These are phyloP conservation scores for Trichoderma lentiforme DNA, from an alignment of 2,329 filamentous ascomycete genomes.

Conservation along the genomic window DNA sequence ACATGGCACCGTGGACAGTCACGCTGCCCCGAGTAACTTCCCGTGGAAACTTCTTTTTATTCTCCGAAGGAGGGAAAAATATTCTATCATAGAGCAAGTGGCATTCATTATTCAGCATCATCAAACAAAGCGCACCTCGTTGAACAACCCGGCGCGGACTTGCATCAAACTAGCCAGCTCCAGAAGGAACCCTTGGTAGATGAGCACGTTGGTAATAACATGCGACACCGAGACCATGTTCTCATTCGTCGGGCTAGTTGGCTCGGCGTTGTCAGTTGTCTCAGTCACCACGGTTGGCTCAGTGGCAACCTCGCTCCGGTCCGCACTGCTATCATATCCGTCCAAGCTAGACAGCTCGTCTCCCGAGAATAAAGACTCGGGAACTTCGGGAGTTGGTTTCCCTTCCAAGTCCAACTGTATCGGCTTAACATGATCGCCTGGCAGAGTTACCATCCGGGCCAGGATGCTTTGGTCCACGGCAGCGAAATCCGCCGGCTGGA, in stretches of 20 bases:
- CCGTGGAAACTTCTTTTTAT: neutral
- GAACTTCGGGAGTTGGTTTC: conserved; percentile 27
- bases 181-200: conserved; percentile 75
- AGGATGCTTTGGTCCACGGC: conserved; percentile 62
- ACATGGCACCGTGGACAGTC: neutral
- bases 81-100: neutral
- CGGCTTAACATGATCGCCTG: conserved; percentile 39
- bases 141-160: conserved; percentile 70
- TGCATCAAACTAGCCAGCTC: conserved; percentile 74
- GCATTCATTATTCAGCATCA: neutral
- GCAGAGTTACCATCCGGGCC: conserved; percentile 50
- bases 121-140: conserved; percentile 63
- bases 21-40: neutral
- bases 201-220: conserved; percentile 73
- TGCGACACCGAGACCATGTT: conserved; percentile 67
- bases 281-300: conserved; percentile 24
- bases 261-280: conserved; percentile 20
- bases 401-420: conserved; percentile 48
- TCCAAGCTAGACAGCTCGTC: conserved; percentile 18
- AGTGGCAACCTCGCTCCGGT: conserved; percentile 23
- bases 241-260: conserved; percentile 12
- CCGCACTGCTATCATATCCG: conserved; percentile 22
- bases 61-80: neutral
- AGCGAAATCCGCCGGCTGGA: conserved; percentile 59
- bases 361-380: conserved; percentile 18